Evolutionary conservation across 2,329 filamentous ascomycete genomes (phyloP), one percentile per base, ranked within the genome.

Genomic region (Allantophomopsis cytisporea): DNA sequence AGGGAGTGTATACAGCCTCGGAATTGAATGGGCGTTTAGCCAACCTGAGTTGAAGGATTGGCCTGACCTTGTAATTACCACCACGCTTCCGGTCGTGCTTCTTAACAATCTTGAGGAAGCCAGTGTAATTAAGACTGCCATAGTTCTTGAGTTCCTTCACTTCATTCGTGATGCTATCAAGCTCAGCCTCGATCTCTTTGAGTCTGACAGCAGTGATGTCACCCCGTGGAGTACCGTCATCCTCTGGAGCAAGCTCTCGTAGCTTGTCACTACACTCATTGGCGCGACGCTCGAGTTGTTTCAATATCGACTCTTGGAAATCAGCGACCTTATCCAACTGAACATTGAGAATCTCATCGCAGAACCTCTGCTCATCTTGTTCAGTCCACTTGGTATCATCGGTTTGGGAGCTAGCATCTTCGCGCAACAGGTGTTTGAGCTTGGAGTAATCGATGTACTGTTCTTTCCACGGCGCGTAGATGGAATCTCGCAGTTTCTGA

Each of bases 81-180:
- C 88, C 88, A 48, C 89, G 75, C 64, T 89, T 93, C 49, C 91
- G 83, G 62, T 98, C 91, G 62, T 98, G 91, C 65, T 98, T 98
- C 76, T 98, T 98, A 41, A 87, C 87, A 36, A 94, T 94, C 69
- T 98, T 98, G 56, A 95, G 73, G 62, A 96, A 94, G 36, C 87
- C 91, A 5, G 91, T 94, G 61, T 95, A 98, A 65, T 98, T 98
- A 65, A 95, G 80, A 47, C 81, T 83, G 60, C 86, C 91, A 64
- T 91, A 98, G 60, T 85, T 91, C 63, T 94, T 91, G 50, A 98
- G 72, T 66, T 94, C 84, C 58, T 82, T 89, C 54, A 93, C 80
- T 61, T 95, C 86, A 57, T 85, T 84, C 28, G 84, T 91, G 60
- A 96, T 91, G 39, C 64, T 63, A 59, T 96, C 89, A 41, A 96